Evolutionary conservation across 1,284 basidiomycete species (phyloP).

Genomic region (Wolfiporia cocos): DNA sequence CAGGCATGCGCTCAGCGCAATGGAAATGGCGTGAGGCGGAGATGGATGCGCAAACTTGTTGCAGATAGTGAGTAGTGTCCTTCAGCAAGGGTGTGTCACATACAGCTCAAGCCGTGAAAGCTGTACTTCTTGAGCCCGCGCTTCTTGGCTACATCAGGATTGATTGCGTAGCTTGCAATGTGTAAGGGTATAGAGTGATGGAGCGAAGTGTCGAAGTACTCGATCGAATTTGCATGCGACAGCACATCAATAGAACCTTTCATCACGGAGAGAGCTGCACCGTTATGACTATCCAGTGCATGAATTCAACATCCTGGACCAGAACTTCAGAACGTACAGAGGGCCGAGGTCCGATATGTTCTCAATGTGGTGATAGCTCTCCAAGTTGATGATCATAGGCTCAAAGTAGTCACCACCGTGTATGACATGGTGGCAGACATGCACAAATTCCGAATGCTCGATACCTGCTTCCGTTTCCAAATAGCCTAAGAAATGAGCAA

Average conservation of each 20-base stretch:
- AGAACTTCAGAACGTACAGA: conserved; percentile 41
- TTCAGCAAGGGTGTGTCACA: too few relatives aligned
- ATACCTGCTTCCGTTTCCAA: conserved; percentile 40
- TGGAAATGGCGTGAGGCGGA: too few relatives aligned
- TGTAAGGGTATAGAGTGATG: conserved; percentile 71
- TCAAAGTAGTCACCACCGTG: conserved; percentile 75
- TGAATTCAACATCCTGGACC: too few relatives aligned
- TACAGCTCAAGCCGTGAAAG: conserved; percentile 79
- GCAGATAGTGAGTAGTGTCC: too few relatives aligned
- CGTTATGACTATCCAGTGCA: conserved; percentile 46
- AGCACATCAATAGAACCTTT: conserved; percentile 55
- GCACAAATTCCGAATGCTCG: conserved; percentile 37
- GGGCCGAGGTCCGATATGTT: conserved; percentile 76
- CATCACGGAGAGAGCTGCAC: conserved; percentile 55
- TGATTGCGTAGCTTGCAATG: conserved; percentile 74
- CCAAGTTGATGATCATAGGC: conserved; percentile 61
- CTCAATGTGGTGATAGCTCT: conserved; percentile 66
- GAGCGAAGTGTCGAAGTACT: conserved; percentile 84
- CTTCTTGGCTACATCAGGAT: conserved; percentile 51
- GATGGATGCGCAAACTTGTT: too few relatives aligned
- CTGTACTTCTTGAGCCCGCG: conserved; percentile 81
- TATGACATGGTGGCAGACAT: conserved; percentile 72
- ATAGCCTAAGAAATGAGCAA: conserved; percentile 52
- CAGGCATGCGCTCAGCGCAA: too few relatives aligned
- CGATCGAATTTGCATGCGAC: conserved; percentile 57